These are phyloP conservation scores for Dryadomyces quercivorus DNA, from an alignment of 2,329 filamentous ascomycete species.

Conservation along the genomic window DNA sequence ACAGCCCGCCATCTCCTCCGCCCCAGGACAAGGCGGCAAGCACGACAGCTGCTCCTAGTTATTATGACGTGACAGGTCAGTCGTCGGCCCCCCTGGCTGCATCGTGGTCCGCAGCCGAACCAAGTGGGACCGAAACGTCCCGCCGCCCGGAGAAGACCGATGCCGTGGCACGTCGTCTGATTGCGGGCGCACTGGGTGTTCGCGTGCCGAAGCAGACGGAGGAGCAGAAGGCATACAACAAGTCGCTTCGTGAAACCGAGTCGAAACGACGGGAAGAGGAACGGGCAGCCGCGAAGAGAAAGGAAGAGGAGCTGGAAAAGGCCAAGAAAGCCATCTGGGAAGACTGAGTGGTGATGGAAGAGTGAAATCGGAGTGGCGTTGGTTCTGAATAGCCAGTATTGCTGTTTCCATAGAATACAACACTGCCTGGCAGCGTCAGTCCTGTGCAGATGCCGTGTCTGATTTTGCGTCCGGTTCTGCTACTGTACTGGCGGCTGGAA, in stretches of 20 bases:
- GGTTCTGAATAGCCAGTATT: neutral
- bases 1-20: conserved; percentile 13
- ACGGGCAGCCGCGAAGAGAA: conserved; percentile 48
- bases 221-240: conserved; percentile 80
- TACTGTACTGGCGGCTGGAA: conserved; percentile 11
- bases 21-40: neutral
- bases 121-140: conserved; percentile 1
- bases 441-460: neutral
- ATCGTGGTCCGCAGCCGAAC: conserved; percentile 1
- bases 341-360: conserved; percentile 29
- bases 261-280: conserved; percentile 63
- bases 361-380: neutral
- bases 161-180: conserved; percentile 78
- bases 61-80: conserved; percentile 13
- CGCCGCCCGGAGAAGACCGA: conserved; percentile 80
- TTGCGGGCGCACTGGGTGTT: conserved; percentile 77
- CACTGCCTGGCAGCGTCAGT: neutral
- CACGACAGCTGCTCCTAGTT: neutral
- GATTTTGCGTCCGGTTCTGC: no score
- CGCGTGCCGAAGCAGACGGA: conserved; percentile 71
- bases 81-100: conserved; percentile 1
- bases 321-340: conserved; percentile 86
- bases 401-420: no score
- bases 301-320: conserved; percentile 54
- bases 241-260: conserved; percentile 72